A percentile compares a stretch with the other conserved stretches of the same genome.
Conservation (phyloP, 441 rosid species). For the Hura crepitans region DNA sequence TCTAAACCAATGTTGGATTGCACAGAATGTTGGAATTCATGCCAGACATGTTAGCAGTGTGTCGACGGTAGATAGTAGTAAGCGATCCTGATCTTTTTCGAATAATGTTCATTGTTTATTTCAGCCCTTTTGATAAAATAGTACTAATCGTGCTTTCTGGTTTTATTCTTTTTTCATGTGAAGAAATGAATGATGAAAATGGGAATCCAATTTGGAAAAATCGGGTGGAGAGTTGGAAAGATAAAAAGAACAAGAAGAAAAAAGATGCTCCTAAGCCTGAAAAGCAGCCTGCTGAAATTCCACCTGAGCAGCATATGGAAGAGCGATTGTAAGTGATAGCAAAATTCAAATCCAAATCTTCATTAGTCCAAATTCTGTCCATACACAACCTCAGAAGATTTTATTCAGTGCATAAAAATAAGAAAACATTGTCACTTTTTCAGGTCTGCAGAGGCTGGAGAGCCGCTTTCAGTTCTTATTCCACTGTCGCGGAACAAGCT, state of each 20-base stretch:
- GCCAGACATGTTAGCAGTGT: conserved; percentile 88
- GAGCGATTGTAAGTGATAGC: conserved; percentile 52
- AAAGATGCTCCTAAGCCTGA: conserved; percentile 54
- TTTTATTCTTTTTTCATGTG: conserved; percentile 26
- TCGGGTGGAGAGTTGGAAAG: conserved; percentile 97
- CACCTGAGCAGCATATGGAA: conserved; percentile 84
- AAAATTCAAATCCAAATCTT: neutral
- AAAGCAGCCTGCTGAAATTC: conserved; percentile 50
- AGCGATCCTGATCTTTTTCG: conserved; percentile 15
- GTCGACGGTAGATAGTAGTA: conserved; percentile 93
- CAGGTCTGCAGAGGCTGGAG: conserved; percentile 63
- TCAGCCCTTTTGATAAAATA: too few species aligned
- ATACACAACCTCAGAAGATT: too few species aligned
- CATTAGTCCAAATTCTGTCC: too few species aligned
- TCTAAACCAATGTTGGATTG: conserved; percentile 24
- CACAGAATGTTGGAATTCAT: conserved; percentile 74
- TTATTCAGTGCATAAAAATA: too few species aligned
- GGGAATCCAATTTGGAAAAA: conserved; percentile 98
- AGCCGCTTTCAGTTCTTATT: conserved; percentile 61
- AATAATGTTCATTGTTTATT: conserved; percentile 6
- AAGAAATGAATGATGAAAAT: conserved; percentile 73
- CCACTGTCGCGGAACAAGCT: conserved; percentile 66
- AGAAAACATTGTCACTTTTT: too few species aligned
- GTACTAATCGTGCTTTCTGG: conserved; percentile 14
- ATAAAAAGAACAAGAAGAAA: conserved; percentile 82